Evolutionary conservation across 2,329 filamentous ascomycete genomes (phyloP), one percentile per base, ranked within the genome.

Genomic region (Epichloe festucae): DNA sequence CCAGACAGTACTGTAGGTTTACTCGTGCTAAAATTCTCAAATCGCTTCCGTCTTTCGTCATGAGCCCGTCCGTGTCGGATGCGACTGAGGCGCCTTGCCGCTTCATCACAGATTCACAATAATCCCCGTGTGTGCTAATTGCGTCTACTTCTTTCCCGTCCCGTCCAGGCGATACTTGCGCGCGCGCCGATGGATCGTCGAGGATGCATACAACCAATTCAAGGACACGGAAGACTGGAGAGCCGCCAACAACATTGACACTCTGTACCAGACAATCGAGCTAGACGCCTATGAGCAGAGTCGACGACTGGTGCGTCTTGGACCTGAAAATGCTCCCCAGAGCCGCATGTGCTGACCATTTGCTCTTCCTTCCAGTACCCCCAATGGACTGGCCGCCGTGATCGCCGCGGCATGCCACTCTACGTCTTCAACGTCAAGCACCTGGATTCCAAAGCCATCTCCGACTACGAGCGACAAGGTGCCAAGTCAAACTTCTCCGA

Each of bases 341-440:
- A 10, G 15, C 8, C 36, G 11, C 12, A 4, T 21, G 17, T 31
- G 39, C 45, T 36, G 40, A 49, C 5, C 15, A 6, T 14, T 14
- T 36, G 38, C 48, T 45, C 27, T 14, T 40, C 21, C 36, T 34
- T 10, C 39, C 61, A 90, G 85, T 95, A 95, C 64, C 89, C 90
- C 23, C 89, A 95, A 80, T 96, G 89, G 87, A 94, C 88, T 19
- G 91, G 91, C 51, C 85, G 89, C 57, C 81, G 90, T 59, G 91
- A 96, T 70, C 85, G 82, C 59, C 85, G 89, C 59, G 91, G 91
- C 58, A 95, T 95, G 56, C 91, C 91, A 7, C 77, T 96, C 59
- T 96, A 93, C 68, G 79, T 96, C 54, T 96, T 87, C 69, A 87
- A 94, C 69, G 88, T 96, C 65, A 79, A 80, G 55, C 81, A 87